Base-by-base conservation (phyloP, 352 stramenopile genomes). In the Globisporangium megalacanthum region DNA sequence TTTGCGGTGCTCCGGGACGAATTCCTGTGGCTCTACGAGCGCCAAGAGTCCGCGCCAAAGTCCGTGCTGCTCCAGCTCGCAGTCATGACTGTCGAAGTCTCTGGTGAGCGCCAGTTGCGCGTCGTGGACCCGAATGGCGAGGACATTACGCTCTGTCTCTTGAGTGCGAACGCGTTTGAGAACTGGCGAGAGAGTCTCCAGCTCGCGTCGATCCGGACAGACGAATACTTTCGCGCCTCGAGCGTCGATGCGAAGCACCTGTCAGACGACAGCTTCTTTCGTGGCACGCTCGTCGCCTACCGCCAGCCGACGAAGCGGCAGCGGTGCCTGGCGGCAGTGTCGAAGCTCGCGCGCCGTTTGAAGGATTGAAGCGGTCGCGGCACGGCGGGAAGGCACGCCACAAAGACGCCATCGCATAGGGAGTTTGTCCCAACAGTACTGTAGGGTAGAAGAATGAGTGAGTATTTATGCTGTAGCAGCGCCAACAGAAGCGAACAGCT, bases 1-100 rank as follows among this genome's bases (percentile, higher is more conserved):
- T 88, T 79, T 50, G 73, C 60, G 5, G 75, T 86, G 49, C 63
- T 88, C 39, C 55, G 72, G 31, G 59, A 77, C 47, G 66, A 77
- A 44, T 83, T 86, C 55, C 54, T 88, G 48, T 80, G 76, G 68
- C 65, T 88, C 49, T 84, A 82, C 50, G 66, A 81, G 51, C 63
- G 62, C 29, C 65, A 73, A 29, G 73, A 81, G 44, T 56, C 64
- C 0, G 55, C 55, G 9, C 56, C 62, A 39, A 58, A 58, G 48
- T 73, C 58, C 19, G 52, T 81, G 44, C 49, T 88, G 41, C 52
- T 85, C n/a, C 73, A 85, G 49, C 66, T 88, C 41, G 77, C 77
- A 17, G 73, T 84, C 42, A 68, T 72, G n/a, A 72, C 62, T 9
- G 73, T 78, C 19, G 58, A 69, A 31, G 52, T 55, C 4, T 74